Conservation (phyloP, 495 filamentous ascomycete species). For the Penicillium simplicissimum region DNA sequence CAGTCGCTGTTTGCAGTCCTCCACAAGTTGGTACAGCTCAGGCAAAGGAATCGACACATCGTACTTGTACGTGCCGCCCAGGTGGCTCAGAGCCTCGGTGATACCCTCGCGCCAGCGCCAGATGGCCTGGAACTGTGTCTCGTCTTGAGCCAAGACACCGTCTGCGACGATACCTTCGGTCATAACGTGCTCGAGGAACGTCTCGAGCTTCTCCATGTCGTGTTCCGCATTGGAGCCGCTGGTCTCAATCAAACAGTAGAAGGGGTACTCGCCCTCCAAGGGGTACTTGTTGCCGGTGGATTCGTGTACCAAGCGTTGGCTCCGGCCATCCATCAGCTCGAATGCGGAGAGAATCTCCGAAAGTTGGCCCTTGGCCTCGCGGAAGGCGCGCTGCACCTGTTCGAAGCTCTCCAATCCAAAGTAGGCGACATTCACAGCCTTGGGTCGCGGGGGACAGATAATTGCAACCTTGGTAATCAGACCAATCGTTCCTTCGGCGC, state of each 20-base stretch:
- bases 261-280: conserved; percentile 79
- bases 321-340: conserved; percentile 89
- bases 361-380: conserved; percentile 83
- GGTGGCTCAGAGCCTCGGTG: conserved; percentile 82
- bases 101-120: conserved; percentile 96
- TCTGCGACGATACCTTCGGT: conserved; percentile 78
- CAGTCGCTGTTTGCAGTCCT: conserved; percentile 73
- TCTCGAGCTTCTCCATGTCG: conserved; percentile 80
- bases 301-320: conserved; percentile 70
- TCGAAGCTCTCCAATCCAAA: conserved; percentile 86
- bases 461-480: conserved; percentile 90
- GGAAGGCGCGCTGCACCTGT: conserved; percentile 77
- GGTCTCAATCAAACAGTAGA: conserved; percentile 96
- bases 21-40: conserved; percentile 87
- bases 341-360: conserved; percentile 96
- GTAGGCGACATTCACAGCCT: conserved; percentile 86
- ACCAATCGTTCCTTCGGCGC: conserved; percentile 90
- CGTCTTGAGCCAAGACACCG: conserved; percentile 86
- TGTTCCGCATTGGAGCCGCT: conserved; percentile 93
- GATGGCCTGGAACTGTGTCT: conserved; percentile 80
- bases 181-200: conserved; percentile 90
- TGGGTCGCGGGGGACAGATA: conserved; percentile 79
- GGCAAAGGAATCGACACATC: conserved; percentile 90
- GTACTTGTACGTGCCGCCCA: conserved; percentile 97
- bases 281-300: conserved; percentile 77